Evolutionary conservation across 148 eudicot species (phyloP), one percentile per base, ranked within the genome.

Genomic region (Arbutus unedo): DNA sequence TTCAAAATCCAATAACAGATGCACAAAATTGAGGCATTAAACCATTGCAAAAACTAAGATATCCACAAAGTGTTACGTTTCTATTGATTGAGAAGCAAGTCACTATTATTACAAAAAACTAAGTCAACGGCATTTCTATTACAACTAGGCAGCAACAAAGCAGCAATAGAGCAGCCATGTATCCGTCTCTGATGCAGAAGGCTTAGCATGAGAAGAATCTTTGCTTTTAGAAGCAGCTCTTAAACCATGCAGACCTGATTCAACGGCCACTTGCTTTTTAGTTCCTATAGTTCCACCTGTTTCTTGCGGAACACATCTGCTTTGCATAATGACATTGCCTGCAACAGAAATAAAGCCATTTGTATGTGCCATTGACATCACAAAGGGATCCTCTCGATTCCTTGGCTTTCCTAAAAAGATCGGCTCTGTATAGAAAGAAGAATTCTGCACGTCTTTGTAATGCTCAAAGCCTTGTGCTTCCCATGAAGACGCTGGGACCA

Each of bases 111-210:
- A n/a, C n/a, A n/a, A n/a, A n/a, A n/a, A n/a, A n/a, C n/a, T n/a
- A n/a, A n/a, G n/a, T n/a, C n/a, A n/a, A n/a, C n/a, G n/a, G n/a
- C n/a, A n/a, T n/a, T n/a, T n/a, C n/a, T n/a, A n/a, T n/a, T n/a
- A n/a, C n/a, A n/a, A n/a, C n/a, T n/a, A n/a, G n/a, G n/a, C n/a
- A n/a, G n/a, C n/a, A n/a, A n/a, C n/a, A n/a, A n/a, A n/a, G n/a
- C n/a, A n/a, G n/a, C n/a, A n/a, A n/a, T n/a, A n/a, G n/a, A n/a
- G n/a, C n/a, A n/a, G n/a, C n/a, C n/a, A n/a, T n/a, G 97, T 90
- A 76, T 96, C 98, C 53, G 89, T 91, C 71, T 96, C 99, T 15
- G 87, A 84, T 76, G 93, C 84, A 68, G 89, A 78, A 49, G 81
- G 74, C 87, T 89, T 93, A 56, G 86, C 85, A 84, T 84, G 83